phyloP scores from a whole-genome alignment of 2,329 filamentous ascomycete genomes.

The Venturiaceae sp. region DNA sequence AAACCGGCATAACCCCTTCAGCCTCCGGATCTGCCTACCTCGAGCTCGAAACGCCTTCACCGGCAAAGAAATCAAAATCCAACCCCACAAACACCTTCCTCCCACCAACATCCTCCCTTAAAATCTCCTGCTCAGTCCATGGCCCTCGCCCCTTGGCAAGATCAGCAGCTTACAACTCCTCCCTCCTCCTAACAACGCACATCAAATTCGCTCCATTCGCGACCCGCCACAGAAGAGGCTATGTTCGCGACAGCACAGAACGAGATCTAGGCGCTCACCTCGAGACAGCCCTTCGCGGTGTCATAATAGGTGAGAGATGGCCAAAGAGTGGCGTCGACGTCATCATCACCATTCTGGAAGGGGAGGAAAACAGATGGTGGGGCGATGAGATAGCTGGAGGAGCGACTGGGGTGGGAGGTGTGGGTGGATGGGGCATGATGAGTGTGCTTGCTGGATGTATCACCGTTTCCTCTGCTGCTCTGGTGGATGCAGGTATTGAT shows the following conservation, averaged over 20 bases:
- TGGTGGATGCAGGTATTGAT: constrained; percentile 92
- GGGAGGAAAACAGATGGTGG: constrained; percentile 71
- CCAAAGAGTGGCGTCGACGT: constrained; percentile 98
- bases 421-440: constrained; percentile 71
- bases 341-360: constrained; percentile 85
- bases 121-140: constrained; percentile 87
- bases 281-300: constrained; percentile 80
- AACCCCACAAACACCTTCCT: constrained; percentile 32
- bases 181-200: constrained; percentile 83
- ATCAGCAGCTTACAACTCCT: constrained; percentile 84
- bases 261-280: constrained; percentile 84
- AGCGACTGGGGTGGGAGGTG: constrained; percentile 26
- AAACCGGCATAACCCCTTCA: constrained; percentile 85
- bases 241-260: constrained; percentile 70
- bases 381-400: constrained; percentile 43
- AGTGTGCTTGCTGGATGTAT: constrained; percentile 86
- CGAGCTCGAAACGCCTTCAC: constrained; percentile 38
- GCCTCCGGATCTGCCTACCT: constrained; percentile 89
- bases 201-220: constrained; percentile 97
- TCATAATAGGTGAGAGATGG: constrained; percentile 88
- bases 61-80: constrained; percentile 28
- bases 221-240: constrained; percentile 69
- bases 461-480: constrained; percentile 83
- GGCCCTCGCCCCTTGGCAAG: constrained; percentile 84
- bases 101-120: constrained; percentile 58